Conservation (phyloP, 345 rosid species). For the Excoecaria agallocha region DNA sequence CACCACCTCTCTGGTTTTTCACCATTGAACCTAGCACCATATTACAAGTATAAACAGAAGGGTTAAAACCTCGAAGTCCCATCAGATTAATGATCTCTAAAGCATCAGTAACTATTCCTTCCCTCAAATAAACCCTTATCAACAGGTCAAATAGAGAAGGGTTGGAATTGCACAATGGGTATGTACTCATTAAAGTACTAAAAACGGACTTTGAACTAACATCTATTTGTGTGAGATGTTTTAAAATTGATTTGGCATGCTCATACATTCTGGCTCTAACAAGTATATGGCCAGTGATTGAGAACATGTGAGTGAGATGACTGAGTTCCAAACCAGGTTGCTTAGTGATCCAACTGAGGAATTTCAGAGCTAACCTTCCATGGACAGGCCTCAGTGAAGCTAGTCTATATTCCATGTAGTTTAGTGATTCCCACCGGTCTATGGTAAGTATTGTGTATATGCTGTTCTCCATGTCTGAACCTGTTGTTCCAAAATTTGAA, state of each 20-base stretch:
- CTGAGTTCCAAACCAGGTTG: conserved; percentile 64
- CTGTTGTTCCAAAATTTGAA: conserved; percentile 7
- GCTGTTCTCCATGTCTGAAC: conserved; percentile 62
- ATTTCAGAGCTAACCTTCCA: conserved; percentile 79
- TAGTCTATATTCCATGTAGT: conserved; percentile 70
- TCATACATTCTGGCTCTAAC: conserved; percentile 82
- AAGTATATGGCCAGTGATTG: conserved; percentile 66
- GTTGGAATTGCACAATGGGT: conserved; percentile 78
- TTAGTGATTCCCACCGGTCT: conserved; percentile 85
- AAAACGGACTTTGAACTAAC: conserved; percentile 51
- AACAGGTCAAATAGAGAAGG: conserved; percentile 83
- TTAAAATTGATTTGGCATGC: conserved; percentile 56
- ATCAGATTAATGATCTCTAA: conserved; percentile 58
- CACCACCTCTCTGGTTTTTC: conserved; percentile 42
- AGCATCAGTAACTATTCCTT: conserved; percentile 58
- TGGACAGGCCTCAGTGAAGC: conserved; percentile 75
- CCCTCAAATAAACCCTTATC: conserved; percentile 60
- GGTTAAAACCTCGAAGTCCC: conserved; percentile 61
- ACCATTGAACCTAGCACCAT: conserved; percentile 54
- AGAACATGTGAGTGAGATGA: conserved; percentile 55
- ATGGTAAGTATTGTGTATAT: conserved; percentile 69
- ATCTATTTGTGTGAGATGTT: conserved; percentile 47
- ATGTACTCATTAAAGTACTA: conserved; percentile 62
- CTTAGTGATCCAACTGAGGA: conserved; percentile 65
- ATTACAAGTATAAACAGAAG: conserved; percentile 71